Percentiles rank a stretch among this genome's conserved stretches.
These are phyloP conservation scores for Alternaria infectoria DNA, from an alignment of 2,329 filamentous ascomycete genomes.

Conservation along the genomic window DNA sequence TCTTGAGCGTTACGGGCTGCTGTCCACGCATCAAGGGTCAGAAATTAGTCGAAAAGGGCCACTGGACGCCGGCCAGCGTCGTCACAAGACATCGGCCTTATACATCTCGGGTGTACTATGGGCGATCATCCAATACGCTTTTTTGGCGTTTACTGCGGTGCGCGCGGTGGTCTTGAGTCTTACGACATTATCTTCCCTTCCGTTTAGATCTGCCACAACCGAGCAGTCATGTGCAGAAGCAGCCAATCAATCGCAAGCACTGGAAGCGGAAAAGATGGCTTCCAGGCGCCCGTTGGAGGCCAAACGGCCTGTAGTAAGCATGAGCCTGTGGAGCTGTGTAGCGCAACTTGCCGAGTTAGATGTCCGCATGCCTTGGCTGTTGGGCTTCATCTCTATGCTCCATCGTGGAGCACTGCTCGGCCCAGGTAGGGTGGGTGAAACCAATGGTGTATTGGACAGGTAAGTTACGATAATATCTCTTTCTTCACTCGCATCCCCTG, in stretches of 20 bases:
- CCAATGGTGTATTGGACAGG: slow-evolving; percentile 86
- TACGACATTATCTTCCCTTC: slow-evolving; percentile 70
- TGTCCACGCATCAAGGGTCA: slow-evolving; percentile 49
- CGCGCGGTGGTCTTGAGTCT: slow-evolving; percentile 71
- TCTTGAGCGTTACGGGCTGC: slow-evolving; percentile 64
- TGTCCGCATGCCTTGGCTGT: slow-evolving; percentile 88
- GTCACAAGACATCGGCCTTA: slow-evolving; percentile 23
- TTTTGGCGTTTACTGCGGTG: slow-evolving; percentile 64
- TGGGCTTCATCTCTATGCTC: slow-evolving; percentile 74
- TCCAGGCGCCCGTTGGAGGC: slow-evolving; percentile 39
- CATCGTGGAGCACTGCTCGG: slow-evolving; percentile 77
- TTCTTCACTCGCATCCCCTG: slow-evolving; percentile 36
- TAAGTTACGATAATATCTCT: slow-evolving; percentile 62
- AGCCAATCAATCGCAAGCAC: slow-evolving; percentile 39
- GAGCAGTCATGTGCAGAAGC: slow-evolving; percentile 37
- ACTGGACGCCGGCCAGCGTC: slow-evolving; percentile 20
- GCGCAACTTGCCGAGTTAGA: slow-evolving; percentile 76
- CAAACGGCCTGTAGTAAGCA: slow-evolving; percentile 73
- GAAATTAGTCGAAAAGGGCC: slow-evolving; percentile 23
- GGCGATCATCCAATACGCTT: slow-evolving; percentile 59
- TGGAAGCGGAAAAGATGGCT: slow-evolving; percentile 36
- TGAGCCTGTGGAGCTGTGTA: slow-evolving; percentile 77
- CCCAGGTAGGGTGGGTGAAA: slow-evolving; percentile 75
- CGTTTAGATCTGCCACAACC: slow-evolving; percentile 56
- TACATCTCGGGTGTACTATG: slow-evolving; percentile 57